Evolutionary conservation across 352 stramenopile species (phyloP).

Genomic region (Globisporangium mamillatum): DNA sequence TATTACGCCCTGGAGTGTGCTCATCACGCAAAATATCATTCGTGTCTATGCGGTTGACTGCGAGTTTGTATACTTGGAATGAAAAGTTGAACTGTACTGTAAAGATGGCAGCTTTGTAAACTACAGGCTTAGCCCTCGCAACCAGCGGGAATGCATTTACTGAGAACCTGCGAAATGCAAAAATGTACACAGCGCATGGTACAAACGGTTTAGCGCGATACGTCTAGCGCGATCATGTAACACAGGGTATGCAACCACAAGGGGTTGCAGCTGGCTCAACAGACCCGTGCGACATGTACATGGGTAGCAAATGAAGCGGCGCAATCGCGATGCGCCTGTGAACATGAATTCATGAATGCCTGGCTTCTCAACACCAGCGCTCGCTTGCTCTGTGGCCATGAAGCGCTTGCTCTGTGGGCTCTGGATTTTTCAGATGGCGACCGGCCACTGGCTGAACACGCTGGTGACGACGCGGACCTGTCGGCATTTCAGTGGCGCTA

Average conservation of each 20-base stretch:
- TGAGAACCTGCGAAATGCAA: not conserved
- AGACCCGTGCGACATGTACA: not conserved
- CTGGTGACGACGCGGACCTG: not conserved
- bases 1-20: not conserved
- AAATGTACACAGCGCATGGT: too few species aligned
- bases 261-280: not conserved
- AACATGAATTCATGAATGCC: not conserved
- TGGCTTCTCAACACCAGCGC: not conserved
- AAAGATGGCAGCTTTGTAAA: not conserved
- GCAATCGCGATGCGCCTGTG: not conserved
- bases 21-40: constrained; percentile 8
- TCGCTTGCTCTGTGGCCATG: too few species aligned
- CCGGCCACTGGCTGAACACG: not conserved
- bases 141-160: not conserved
- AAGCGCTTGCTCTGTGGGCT: not conserved
- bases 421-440: not conserved
- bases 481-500: not conserved
- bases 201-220: not conserved
- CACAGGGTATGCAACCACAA: not conserved
- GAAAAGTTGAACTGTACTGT: not conserved
- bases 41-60: not conserved
- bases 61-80: not conserved
- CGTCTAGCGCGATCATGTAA: not conserved
- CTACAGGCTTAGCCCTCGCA: not conserved
- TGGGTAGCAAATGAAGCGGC: not conserved